Conservation (phyloP, 352 stramenopile genomes). For the Aphanomyces stellatus region DNA sequence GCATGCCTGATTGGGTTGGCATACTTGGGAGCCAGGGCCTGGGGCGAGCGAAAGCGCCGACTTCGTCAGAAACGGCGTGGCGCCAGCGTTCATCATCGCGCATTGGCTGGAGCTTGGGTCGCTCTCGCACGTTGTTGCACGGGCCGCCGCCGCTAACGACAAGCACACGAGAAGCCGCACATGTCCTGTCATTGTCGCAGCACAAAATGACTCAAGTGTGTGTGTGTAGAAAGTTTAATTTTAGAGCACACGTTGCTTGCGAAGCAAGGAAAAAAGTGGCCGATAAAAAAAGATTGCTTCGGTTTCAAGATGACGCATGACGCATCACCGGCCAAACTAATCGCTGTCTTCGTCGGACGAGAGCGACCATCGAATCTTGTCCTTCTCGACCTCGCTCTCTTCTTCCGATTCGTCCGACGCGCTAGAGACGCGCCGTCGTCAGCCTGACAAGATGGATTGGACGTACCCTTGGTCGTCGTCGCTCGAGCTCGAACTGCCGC, state of each 20-base stretch:
- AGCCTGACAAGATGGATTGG: neutral
- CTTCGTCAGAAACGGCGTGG: neutral
- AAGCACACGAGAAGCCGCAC: too few relatives aligned
- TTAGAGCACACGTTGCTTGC: too few relatives aligned
- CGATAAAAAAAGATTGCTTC: too few relatives aligned
- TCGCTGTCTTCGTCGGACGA: slow-evolving; percentile 13
- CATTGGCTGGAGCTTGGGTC: neutral
- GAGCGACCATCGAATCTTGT: slow-evolving; percentile 10
- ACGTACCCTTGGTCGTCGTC: slow-evolving; percentile 4
- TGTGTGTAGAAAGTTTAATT: too few relatives aligned
- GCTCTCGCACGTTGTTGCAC: neutral
- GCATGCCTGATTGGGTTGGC: too few relatives aligned
- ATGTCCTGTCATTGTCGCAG: too few relatives aligned
- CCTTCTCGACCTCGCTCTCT: slow-evolving; percentile 13
- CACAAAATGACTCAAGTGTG: too few relatives aligned
- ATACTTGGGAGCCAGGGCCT: too few relatives aligned
- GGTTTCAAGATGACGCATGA: too few relatives aligned
- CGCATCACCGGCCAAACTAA: too few relatives aligned
- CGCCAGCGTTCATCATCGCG: neutral
- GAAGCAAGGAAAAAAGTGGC: too few relatives aligned
- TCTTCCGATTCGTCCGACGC: slow-evolving; percentile 1
- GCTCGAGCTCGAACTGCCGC: slow-evolving; percentile 18
- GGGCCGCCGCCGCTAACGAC: too few relatives aligned
- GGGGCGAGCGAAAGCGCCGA: neutral
- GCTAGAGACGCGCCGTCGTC: neutral